Conservation (phyloP, 148 eudicot genomes). For the Dysphania ambrosioides region DNA sequence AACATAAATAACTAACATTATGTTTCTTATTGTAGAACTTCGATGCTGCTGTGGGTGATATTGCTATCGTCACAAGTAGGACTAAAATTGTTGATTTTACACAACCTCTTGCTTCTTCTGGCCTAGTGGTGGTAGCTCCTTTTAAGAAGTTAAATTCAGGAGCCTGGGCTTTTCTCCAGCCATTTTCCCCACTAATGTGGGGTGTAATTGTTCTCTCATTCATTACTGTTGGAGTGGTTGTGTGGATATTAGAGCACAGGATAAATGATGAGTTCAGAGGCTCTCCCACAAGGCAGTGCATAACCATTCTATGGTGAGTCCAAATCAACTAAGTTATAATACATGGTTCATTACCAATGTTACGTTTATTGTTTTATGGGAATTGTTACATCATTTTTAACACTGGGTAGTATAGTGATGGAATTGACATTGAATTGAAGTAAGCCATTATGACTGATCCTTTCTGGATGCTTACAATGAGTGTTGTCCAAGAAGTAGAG, state of each 20-base stretch:
- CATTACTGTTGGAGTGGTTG: conserved; percentile 69
- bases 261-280: conserved; percentile 90
- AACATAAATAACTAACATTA: background rate
- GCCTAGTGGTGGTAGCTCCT: conserved; percentile 87
- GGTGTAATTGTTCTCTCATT: conserved; percentile 69
- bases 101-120: conserved; percentile 77
- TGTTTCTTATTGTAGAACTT: conserved; percentile 41
- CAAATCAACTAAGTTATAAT: background rate
- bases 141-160: conserved; percentile 59
- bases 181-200: conserved; percentile 82
- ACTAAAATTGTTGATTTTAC: conserved; percentile 87
- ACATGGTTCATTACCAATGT: background rate
- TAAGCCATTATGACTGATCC: background rate
- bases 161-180: conserved; percentile 83
- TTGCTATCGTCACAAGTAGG: conserved; percentile 76
- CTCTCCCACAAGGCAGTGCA: conserved; percentile 64
- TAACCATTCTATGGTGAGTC: conserved; percentile 86
- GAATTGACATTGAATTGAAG: background rate
- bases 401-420: background rate
- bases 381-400: background rate
- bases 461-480: background rate
- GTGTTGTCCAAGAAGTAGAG: background rate
- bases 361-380: background rate
- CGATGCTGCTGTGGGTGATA: conserved; percentile 90
- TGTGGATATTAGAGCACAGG: conserved; percentile 95